phyloP scores from a whole-genome alignment of 1,139 yeast genomes.

The Eremothecium sinecaudum region DNA sequence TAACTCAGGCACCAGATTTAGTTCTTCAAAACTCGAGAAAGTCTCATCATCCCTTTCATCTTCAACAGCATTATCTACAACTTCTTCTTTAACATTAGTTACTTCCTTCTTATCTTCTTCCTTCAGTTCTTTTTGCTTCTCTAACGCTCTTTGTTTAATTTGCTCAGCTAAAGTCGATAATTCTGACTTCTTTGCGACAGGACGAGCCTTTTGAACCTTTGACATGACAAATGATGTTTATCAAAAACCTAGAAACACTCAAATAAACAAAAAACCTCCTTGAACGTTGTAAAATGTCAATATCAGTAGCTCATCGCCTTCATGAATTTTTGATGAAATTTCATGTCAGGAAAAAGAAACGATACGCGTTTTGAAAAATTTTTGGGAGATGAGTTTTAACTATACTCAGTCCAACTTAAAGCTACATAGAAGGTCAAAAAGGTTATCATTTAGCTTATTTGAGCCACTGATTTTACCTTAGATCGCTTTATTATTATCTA shows the following conservation, averaged over 20 bases:
- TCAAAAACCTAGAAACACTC: too few species aligned
- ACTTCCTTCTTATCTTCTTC: conserved; percentile 8
- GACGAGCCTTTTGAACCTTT: conserved; percentile 16
- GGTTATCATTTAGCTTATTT: not conserved
- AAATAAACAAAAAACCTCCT: too few species aligned
- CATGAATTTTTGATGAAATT: conserved; percentile 1
- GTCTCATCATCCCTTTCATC: conserved; percentile 19
- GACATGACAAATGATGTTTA: conserved; percentile 5
- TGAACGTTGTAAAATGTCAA: not conserved
- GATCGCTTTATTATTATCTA: too few species aligned
- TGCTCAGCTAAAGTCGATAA: conserved; percentile 34
- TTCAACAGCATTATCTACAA: conserved; percentile 17
- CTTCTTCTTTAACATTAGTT: conserved; percentile 8
- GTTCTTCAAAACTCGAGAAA: conserved; percentile 36
- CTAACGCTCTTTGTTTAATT: conserved; percentile 46
- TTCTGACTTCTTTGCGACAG: conserved; percentile 22
- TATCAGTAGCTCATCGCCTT: conserved; percentile 2
- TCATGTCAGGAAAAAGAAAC: conserved; percentile 2
- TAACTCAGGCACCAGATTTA: conserved; percentile 69
- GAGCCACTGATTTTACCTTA: too few species aligned
- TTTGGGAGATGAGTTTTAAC: conserved; percentile 2
- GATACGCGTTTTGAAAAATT: conserved; percentile 3
- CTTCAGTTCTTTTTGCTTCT: conserved; percentile 14
- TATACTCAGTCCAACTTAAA: too few species aligned
- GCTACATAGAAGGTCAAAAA: not conserved